Evolutionary conservation across 2,329 filamentous ascomycete species (phyloP).

Genomic region (Ophiostoma perfectum): DNA sequence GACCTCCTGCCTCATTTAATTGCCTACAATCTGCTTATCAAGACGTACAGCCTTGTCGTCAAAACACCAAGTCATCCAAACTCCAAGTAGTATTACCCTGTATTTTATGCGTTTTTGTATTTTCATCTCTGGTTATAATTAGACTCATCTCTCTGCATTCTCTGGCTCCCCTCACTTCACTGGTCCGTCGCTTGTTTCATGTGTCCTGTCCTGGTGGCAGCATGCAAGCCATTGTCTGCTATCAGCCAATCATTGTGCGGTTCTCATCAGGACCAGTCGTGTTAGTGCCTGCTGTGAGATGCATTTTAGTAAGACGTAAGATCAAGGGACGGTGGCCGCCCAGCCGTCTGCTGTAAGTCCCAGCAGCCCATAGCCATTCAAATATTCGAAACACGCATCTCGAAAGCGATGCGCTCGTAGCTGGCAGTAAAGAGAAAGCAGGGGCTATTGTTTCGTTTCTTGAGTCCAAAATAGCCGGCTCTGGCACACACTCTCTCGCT

Average conservation of each 20-base stretch:
- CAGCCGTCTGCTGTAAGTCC: no score
- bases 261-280: not conserved
- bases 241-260: conserved; percentile 22
- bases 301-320: no score
- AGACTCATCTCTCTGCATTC: conserved; percentile 10
- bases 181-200: conserved; percentile 33
- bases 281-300: no score
- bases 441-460: conserved; percentile 13
- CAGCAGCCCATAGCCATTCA: conserved; percentile 28
- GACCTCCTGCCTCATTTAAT: no score
- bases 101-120: no score
- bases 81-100: no score
- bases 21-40: conserved; percentile 3
- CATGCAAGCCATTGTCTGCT: conserved; percentile 11
- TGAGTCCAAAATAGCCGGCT: not conserved
- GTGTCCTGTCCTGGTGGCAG: conserved; percentile 26
- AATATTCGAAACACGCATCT: conserved; percentile 27
- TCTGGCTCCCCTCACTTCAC: conserved; percentile 15
- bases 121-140: not conserved
- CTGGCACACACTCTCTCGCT: not conserved
- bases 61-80: not conserved
- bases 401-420: conserved; percentile 31
- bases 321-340: no score
- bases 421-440: not conserved
- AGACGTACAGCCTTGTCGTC: conserved; percentile 6